A percentile compares a stretch with the other conserved stretches of the same genome.
phyloP scores from a whole-genome alignment of 805 yeast genomes.

The Candida sithepensis region DNA sequence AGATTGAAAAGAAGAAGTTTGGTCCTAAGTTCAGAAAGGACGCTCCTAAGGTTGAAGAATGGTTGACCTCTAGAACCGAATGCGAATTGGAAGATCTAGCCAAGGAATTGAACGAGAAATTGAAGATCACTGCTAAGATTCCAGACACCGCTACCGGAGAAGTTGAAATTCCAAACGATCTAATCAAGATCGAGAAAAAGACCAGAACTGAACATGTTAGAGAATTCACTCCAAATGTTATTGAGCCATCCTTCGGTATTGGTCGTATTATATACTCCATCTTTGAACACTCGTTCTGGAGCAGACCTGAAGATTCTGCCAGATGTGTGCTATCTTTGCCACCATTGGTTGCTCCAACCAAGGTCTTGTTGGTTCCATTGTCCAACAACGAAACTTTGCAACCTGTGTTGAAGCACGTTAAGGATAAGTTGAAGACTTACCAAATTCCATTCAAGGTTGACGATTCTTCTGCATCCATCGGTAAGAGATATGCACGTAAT shows the following conservation, averaged over 20 bases:
- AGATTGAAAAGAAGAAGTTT: slow-evolving; percentile 88
- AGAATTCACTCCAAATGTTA: slow-evolving; percentile 94
- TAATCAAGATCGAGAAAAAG: slow-evolving; percentile 73
- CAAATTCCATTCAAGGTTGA: slow-evolving; percentile 95
- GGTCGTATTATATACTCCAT: slow-evolving; percentile 93
- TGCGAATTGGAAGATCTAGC: slow-evolving; percentile 78
- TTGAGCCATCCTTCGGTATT: slow-evolving; percentile 98
- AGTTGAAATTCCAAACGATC: slow-evolving; percentile 65
- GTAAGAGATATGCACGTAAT: slow-evolving; percentile 96
- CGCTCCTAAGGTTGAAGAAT: slow-evolving; percentile 86
- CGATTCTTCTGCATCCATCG: slow-evolving; percentile 95
- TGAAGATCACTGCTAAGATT: slow-evolving; percentile 63
- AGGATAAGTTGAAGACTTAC: slow-evolving; percentile 65
- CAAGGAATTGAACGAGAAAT: slow-evolving; percentile 57
- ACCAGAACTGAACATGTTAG: slow-evolving; percentile 85
- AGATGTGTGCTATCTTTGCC: slow-evolving; percentile 86
- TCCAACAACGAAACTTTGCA: slow-evolving; percentile 77
- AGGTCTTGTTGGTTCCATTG: slow-evolving; percentile 91
- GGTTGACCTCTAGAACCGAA: slow-evolving; percentile 73
- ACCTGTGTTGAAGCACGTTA: slow-evolving; percentile 69
- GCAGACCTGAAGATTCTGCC: slow-evolving; percentile 83
- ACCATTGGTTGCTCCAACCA: slow-evolving; percentile 96
- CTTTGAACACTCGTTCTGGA: slow-evolving; percentile 94
- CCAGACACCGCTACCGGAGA: slow-evolving; percentile 55
- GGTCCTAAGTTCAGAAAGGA: slow-evolving; percentile 98